Evolutionary conservation across 164 flowering plant genomes (phyloP).

Genomic region (Pachysandra terminalis): DNA sequence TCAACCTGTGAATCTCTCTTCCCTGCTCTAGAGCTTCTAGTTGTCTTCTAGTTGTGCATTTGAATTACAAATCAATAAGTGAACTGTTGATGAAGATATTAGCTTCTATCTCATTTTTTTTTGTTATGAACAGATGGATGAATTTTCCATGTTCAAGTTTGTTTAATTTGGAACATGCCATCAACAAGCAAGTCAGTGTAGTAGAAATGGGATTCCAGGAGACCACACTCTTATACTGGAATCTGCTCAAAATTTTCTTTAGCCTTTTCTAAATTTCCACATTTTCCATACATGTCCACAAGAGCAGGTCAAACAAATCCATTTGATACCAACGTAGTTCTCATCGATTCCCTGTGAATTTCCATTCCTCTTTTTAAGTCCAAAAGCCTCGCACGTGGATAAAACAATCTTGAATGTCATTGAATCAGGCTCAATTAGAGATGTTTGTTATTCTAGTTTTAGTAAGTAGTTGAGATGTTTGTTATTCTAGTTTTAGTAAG

Average conservation of each 20-base stretch:
- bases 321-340: slow-evolving; percentile 46
- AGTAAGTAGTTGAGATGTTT: too few species aligned
- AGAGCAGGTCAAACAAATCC: slow-evolving; percentile 56
- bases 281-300: slow-evolving; percentile 89
- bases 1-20: slow-evolving; percentile 47
- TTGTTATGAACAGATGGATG: slow-evolving; percentile 56
- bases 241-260: slow-evolving; percentile 43
- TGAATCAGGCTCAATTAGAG: too few species aligned
- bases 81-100: slow-evolving; percentile 41
- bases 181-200: slow-evolving; percentile 52
- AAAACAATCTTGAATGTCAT: too few species aligned
- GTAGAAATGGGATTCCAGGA: slow-evolving; percentile 62
- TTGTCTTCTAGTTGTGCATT: slow-evolving; percentile 66
- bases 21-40: slow-evolving; percentile 65
- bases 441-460: too few species aligned
- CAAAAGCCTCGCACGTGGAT: too few species aligned
- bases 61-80: slow-evolving; percentile 65
- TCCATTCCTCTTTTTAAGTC: too few species aligned
- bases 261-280: too few species aligned
- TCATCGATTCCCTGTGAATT: too few species aligned
- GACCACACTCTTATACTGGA: slow-evolving; percentile 37
- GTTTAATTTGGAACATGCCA: slow-evolving; percentile 53
- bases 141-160: slow-evolving; percentile 50
- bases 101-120: slow-evolving; percentile 30
- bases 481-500: too few species aligned